Percentiles rank a stretch among this genome's conserved stretches.
Conservation (phyloP, 805 yeast genomes). For the Wickerhamiella qilinensis region DNA sequence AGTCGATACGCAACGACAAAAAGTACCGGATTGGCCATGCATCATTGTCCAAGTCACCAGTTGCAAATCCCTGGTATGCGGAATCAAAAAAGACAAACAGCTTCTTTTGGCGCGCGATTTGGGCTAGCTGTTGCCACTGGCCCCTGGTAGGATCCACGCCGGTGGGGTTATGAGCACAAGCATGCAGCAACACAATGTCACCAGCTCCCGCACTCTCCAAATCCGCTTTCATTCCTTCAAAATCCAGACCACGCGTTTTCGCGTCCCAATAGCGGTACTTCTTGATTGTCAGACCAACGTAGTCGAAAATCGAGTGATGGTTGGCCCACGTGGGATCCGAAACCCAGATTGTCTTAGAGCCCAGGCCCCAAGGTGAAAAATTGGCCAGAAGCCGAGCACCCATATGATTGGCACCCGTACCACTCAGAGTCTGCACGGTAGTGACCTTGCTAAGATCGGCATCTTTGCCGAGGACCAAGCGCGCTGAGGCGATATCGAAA, state of each 20-base stretch:
- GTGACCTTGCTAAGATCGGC: constrained; percentile 44
- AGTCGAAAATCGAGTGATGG: constrained; percentile 64
- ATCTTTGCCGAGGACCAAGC: constrained; percentile 57
- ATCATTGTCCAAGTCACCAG: constrained; percentile 68
- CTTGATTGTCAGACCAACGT: constrained; percentile 46
- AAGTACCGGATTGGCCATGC: constrained; percentile 37
- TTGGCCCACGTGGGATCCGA: constrained; percentile 95
- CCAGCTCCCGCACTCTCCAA: constrained; percentile 39
- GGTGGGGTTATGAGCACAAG: constrained; percentile 95
- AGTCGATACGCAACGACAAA: constrained; percentile 25
- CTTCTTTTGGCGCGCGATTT: constrained; percentile 38
- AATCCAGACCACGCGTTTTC: constrained; percentile 43
- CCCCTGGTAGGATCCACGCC: constrained; percentile 77
- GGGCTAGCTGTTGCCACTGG: constrained; percentile 66
- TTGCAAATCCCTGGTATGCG: constrained; percentile 92
- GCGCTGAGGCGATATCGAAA: constrained; percentile 50
- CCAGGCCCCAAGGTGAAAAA: constrained; percentile 30
- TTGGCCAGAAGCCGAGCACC: constrained; percentile 59
- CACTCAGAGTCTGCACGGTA: constrained; percentile 78
- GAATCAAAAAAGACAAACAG: constrained; percentile 75
- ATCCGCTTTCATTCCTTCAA: constrained; percentile 46
- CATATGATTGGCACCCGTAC: constrained; percentile 87
- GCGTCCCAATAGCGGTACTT: constrained; percentile 60
- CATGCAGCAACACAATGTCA: constrained; percentile 63
- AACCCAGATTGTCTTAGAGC: constrained; percentile 40